Evolutionary conservation across 176 grass and related monocot species (phyloP).

Genomic region (Lolium rigidum): DNA sequence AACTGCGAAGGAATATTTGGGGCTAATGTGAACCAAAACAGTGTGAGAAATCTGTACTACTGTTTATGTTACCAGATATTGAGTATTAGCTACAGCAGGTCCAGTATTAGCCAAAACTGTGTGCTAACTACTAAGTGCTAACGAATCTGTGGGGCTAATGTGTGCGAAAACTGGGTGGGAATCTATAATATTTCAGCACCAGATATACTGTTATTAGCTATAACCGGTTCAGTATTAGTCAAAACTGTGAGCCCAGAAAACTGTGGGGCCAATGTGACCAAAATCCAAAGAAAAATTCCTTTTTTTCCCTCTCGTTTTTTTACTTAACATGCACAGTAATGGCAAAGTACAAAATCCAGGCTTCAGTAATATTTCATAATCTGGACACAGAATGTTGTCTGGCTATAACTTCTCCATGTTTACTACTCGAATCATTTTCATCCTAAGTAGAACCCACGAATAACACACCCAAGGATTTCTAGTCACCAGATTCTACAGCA

Average conservation of each 20-base stretch:
- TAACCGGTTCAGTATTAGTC: neutral
- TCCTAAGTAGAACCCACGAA: neutral
- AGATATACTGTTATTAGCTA: too few species aligned
- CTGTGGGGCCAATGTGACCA: neutral
- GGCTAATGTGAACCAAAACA: neutral
- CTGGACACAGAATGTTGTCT: neutral
- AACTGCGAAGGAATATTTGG: neutral
- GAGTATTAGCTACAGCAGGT: too few species aligned
- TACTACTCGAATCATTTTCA: constrained; percentile 1
- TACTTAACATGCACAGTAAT: neutral
- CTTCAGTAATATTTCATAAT: neutral
- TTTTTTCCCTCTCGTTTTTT: neutral
- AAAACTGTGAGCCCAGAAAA: neutral
- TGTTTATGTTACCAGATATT: too few species aligned
- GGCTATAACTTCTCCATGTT: neutral
- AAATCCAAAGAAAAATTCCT: neutral
- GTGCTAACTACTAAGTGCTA: too few species aligned
- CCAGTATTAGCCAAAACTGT: too few species aligned
- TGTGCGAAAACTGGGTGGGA: too few species aligned
- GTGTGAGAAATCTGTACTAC: too few species aligned
- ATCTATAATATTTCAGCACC: too few species aligned
- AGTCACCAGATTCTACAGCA: neutral
- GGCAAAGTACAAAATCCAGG: neutral
- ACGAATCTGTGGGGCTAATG: too few species aligned
- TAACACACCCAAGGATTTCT: neutral